phyloP scores from a whole-genome alignment of 208 protist genomes.

The Trypanosomatidae sp. region DNA sequence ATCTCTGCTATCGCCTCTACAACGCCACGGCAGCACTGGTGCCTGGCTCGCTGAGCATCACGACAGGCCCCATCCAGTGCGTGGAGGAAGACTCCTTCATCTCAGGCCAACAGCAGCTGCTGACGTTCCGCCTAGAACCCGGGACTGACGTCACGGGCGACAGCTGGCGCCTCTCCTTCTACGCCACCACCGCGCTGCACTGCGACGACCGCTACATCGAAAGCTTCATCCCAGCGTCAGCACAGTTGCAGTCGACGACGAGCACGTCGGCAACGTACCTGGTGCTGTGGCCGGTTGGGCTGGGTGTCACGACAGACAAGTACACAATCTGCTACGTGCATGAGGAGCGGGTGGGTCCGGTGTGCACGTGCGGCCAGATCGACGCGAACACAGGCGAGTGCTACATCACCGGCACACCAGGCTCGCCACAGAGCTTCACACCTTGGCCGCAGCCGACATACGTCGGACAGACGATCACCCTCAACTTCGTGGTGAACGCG shows the following conservation, averaged over 20 bases:
- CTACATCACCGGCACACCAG: slow-evolving; percentile 51
- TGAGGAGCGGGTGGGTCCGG: slow-evolving; percentile 37
- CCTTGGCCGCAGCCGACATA: slow-evolving; percentile 65
- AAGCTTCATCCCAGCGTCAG: slow-evolving; percentile 53
- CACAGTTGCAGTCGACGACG: slow-evolving; percentile 28
- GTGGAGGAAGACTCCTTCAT: slow-evolving; percentile 47
- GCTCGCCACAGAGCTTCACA: slow-evolving; percentile 53
- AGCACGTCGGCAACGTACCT: slow-evolving; percentile 63
- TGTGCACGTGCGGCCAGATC: slow-evolving; percentile 88
- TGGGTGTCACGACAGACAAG: slow-evolving; percentile 33
- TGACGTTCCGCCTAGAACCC: slow-evolving; percentile 59
- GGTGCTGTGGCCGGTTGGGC: slow-evolving; percentile 79
- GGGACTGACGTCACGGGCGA: slow-evolving; percentile 56
- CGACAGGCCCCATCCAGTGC: slow-evolving; percentile 63
- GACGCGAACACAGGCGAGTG: slow-evolving; percentile 64
- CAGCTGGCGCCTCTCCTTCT: slow-evolving; percentile 81
- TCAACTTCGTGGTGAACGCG: slow-evolving; percentile 36
- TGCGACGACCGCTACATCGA: slow-evolving; percentile 60
- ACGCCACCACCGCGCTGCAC: slow-evolving; percentile 37
- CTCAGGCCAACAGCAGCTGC: slow-evolving; percentile 55
- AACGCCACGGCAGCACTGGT: slow-evolving; percentile 65
- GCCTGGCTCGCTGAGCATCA: slow-evolving; percentile 42
- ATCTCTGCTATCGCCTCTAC: slow-evolving; percentile 78
- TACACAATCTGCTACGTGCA: slow-evolving; percentile 88
- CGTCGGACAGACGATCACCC: slow-evolving; percentile 78